Evolutionary conservation across 441 rosid genomes (phyloP), one percentile per base, ranked within the genome.

Genomic region (Hypseocharis bilobata): DNA sequence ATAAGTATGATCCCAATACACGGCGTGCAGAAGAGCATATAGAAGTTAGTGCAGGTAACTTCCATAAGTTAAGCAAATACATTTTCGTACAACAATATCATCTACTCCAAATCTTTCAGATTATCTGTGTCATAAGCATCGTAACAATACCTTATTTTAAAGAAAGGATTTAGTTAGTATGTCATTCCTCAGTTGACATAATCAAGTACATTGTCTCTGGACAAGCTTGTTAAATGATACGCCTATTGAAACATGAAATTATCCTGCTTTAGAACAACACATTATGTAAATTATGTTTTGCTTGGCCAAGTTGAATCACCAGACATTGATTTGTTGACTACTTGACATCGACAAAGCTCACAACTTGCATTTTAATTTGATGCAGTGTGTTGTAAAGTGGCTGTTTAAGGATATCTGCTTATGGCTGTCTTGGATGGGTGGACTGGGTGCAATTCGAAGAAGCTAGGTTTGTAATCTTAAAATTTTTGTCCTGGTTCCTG

Each of bases 41-140:
- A 25, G 65, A 44, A 63, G 27, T 56, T 51, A 66, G 42, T 73
- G 74, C 79, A 82, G 90, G 96, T 88, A 84, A 76, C 28, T 32
- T 17, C 4, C 42, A 32, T 32, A 3, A 56, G n/a, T n/a, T n/a
- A n/a, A n/a, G n/a, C n/a, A n/a, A n/a, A n/a, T n/a, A n/a, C n/a
- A n/a, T n/a, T n/a, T n/a, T n/a, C n/a, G n/a, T n/a, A n/a, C n/a
- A n/a, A n/a, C n/a, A n/a, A n/a, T n/a, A n/a, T n/a, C n/a, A n/a
- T n/a, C n/a, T n/a, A n/a, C n/a, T n/a, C n/a, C n/a, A n/a, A n/a
- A n/a, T n/a, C n/a, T n/a, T n/a, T n/a, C n/a, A n/a, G n/a, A n/a
- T n/a, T n/a, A n/a, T n/a, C n/a, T n/a, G n/a, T n/a, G n/a, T n/a
- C n/a, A n/a, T n/a, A n/a, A n/a, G n/a, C n/a, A n/a, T n/a, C n/a